Evolutionary conservation across 257 asterid species (phyloP).

Genomic region (Capsicum baccatum): DNA sequence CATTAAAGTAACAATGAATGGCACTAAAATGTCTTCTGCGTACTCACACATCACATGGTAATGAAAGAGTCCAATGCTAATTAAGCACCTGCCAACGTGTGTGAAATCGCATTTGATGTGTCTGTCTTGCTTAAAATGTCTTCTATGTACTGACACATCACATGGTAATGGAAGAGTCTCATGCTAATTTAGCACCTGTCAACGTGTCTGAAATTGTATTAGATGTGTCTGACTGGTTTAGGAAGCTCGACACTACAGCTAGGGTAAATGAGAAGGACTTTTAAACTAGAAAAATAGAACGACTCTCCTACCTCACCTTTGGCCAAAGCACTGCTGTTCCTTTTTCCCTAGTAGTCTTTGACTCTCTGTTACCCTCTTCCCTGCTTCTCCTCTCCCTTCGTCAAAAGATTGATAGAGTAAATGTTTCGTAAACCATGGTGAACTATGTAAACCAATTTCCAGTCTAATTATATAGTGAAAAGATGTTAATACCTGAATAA

Average conservation of each 20-base stretch:
- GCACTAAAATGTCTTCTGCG: slow-evolving; percentile 12
- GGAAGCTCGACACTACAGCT: neutral
- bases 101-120: slow-evolving; percentile 16
- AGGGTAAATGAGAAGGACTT: neutral
- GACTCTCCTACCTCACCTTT: neutral
- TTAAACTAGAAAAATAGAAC: neutral
- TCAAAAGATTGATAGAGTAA: neutral
- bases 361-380: neutral
- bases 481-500: neutral
- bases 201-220: neutral
- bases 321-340: neutral
- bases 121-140: neutral
- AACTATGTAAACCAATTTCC: neutral
- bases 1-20: neutral
- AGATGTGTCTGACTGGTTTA: slow-evolving; percentile 6
- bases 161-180: neutral
- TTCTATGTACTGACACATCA: slow-evolving; percentile 5
- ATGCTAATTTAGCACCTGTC: neutral
- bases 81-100: neutral
- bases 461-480: slow-evolving; percentile 5
- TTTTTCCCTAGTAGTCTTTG: neutral
- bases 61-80: neutral
- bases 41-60: neutral
- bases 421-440: neutral
- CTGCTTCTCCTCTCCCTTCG: slow-evolving; percentile 16